Conservation (phyloP, 2,329 filamentous ascomycete species). For the Aspergillus ochraceoroseus region DNA sequence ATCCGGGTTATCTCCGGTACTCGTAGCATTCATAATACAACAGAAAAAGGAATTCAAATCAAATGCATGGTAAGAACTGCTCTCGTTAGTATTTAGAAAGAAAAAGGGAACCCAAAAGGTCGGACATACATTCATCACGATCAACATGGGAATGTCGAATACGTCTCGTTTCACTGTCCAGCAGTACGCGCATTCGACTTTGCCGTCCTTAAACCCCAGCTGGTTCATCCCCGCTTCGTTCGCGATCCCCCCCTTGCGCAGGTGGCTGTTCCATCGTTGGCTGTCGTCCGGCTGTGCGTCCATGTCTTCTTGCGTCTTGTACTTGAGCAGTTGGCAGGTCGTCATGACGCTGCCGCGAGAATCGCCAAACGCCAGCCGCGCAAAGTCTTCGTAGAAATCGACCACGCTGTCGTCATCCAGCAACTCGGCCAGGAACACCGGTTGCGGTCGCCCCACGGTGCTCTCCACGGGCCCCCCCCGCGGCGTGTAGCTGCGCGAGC, state of each 20-base stretch:
- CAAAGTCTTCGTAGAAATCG: constrained; percentile 94
- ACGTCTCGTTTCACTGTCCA: constrained; percentile 96
- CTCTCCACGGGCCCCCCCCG: constrained; percentile 31
- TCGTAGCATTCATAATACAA: constrained; percentile 6
- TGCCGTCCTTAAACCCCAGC: constrained; percentile 75
- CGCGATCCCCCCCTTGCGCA: constrained; percentile 45
- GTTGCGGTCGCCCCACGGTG: constrained; percentile 62
- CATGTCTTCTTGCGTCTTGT: constrained; percentile 65
- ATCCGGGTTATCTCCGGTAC: too few species aligned
- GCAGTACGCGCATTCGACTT: constrained; percentile 91
- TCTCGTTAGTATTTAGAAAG: constrained; percentile 13
- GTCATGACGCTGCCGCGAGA: constrained; percentile 78
- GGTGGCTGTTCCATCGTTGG: constrained; percentile 41
- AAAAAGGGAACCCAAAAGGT: background rate
- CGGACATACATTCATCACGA: constrained; percentile 91
- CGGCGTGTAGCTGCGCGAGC: constrained; percentile 48
- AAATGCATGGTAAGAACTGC: constrained; percentile 47
- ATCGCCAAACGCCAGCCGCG: constrained; percentile 85
- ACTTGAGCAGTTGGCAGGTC: constrained; percentile 82
- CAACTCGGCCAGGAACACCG: constrained; percentile 86
- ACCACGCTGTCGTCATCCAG: constrained; percentile 91
- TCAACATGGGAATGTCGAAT: constrained; percentile 97
- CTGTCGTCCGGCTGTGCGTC: constrained; percentile 46
- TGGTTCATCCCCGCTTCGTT: constrained; percentile 66
- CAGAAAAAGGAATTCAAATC: too few species aligned